phyloP scores from a whole-genome alignment of 371 early-diverging fungal genomes.

The Lichtheimia corymbifera region DNA sequence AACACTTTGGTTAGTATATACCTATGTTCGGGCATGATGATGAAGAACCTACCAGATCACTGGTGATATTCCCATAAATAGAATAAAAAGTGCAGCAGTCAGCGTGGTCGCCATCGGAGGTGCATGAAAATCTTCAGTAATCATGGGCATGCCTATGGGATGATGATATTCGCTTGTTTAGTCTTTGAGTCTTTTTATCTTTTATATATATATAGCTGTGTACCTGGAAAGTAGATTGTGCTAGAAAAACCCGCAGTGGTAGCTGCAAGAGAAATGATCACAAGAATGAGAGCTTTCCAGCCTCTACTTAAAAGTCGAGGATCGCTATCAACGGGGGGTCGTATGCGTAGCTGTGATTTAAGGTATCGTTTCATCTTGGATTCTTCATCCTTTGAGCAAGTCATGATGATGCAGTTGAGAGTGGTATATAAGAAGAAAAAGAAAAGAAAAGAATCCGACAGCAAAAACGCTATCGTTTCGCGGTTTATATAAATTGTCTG shows the following conservation, averaged over 20 bases:
- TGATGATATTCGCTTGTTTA: neutral
- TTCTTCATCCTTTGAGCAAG: too few species aligned
- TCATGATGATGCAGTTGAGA: too few species aligned
- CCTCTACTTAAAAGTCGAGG: constrained; percentile 16
- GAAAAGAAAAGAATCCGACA: too few species aligned
- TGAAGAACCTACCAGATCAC: constrained; percentile 36
- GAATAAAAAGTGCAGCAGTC: constrained; percentile 55
- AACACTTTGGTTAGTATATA: too few species aligned
- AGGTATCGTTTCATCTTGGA: constrained; percentile 1
- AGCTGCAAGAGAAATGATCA: constrained; percentile 19
- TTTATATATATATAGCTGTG: neutral
- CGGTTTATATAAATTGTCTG: too few species aligned
- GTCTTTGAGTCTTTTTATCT: neutral
- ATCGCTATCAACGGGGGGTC: constrained; percentile 28
- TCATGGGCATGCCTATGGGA: constrained; percentile 4
- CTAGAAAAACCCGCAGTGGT: constrained; percentile 26
- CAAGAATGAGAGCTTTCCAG: constrained; percentile 18
- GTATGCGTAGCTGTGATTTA: constrained; percentile 15
- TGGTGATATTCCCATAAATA: constrained; percentile 60
- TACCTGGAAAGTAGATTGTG: constrained; percentile 29
- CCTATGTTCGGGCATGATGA: too few species aligned
- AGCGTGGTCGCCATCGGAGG: constrained; percentile 52
- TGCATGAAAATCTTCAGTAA: constrained; percentile 43
- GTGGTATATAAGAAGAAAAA: too few species aligned
- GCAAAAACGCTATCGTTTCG: too few species aligned